Conservation (phyloP, 371 early-diverging fungal genomes). For the Rhizopus microsporus region DNA sequence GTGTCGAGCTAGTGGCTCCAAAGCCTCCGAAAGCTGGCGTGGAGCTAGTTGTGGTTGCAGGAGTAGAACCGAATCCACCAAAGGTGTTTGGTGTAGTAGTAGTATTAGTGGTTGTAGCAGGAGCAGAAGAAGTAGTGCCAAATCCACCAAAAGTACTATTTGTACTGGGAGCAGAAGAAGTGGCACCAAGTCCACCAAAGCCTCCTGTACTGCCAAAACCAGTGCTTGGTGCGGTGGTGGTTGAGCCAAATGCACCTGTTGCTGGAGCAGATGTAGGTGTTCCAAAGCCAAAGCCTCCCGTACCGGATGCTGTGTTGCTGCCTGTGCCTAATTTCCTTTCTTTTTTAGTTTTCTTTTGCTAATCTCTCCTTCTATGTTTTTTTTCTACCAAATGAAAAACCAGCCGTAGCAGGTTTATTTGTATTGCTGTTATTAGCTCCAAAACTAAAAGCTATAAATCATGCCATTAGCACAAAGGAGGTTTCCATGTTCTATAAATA, state of each 20-base stretch:
- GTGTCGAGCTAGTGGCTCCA: conserved; percentile 6
- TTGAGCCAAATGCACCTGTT: conserved; percentile 14
- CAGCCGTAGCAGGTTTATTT: conserved; percentile 4
- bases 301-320: background rate
- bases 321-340: background rate
- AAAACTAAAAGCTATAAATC: conserved; percentile 2
- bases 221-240: conserved; percentile 11
- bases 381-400: conserved; percentile 7
- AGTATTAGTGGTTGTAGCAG: conserved; percentile 13
- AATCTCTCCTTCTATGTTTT: background rate
- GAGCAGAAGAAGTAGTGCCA: conserved; percentile 10
- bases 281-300: conserved; percentile 10
- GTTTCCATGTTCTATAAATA: too few species aligned
- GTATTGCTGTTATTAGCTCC: background rate
- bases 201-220: conserved; percentile 14
- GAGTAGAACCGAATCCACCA: conserved; percentile 11
- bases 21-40: conserved; percentile 17
- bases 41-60: conserved; percentile 11
- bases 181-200: conserved; percentile 15
- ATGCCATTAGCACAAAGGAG: background rate
- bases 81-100: background rate
- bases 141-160: conserved; percentile 16
- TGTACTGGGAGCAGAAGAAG: conserved; percentile 7
- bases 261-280: conserved; percentile 1
- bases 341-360: background rate